These are phyloP conservation scores for Penicillium psychrosexuale DNA, from an alignment of 2,329 filamentous ascomycete species.

Conservation along the genomic window DNA sequence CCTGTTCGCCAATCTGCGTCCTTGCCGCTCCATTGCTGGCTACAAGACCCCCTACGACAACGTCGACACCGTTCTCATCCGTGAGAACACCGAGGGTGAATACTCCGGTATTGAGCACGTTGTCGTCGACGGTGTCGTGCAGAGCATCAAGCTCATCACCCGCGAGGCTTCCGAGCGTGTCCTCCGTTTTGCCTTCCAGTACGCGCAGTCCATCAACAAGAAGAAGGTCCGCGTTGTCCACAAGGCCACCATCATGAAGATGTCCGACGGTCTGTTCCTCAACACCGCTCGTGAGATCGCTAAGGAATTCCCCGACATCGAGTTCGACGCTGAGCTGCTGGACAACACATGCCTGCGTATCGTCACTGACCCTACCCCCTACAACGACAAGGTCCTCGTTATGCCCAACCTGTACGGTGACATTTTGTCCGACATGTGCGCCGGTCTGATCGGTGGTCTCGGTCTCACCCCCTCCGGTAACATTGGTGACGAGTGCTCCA, in stretches of 20 bases:
- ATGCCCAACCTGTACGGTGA: constrained; percentile 98
- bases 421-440: constrained; percentile 99
- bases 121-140: constrained; percentile 94
- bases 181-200: constrained; percentile 95
- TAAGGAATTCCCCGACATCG: constrained; percentile 92
- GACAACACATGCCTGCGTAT: constrained; percentile 99
- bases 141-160: constrained; percentile 99
- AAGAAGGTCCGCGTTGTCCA: constrained; percentile 97
- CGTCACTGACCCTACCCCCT: constrained; percentile 90
- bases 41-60: constrained; percentile 98
- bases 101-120: constrained; percentile 99
- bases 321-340: constrained; percentile 96
- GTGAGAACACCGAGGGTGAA: constrained; percentile 99
- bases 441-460: constrained; percentile 94
- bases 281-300: constrained; percentile 78
- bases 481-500: constrained; percentile 98
- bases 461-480: constrained; percentile 97
- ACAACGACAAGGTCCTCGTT: constrained; percentile 99
- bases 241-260: constrained; percentile 99
- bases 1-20: constrained; percentile 98
- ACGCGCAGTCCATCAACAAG: constrained; percentile 88
- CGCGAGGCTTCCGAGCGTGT: constrained; percentile 91
- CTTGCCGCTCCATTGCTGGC: constrained; percentile 92
- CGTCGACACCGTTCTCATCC: constrained; percentile 95
- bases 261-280: constrained; percentile 98